A percentile compares a stretch with the other conserved stretches of the same genome.
Conservation (phyloP, 768 basidiomycete species). For the Suillus variegatus region DNA sequence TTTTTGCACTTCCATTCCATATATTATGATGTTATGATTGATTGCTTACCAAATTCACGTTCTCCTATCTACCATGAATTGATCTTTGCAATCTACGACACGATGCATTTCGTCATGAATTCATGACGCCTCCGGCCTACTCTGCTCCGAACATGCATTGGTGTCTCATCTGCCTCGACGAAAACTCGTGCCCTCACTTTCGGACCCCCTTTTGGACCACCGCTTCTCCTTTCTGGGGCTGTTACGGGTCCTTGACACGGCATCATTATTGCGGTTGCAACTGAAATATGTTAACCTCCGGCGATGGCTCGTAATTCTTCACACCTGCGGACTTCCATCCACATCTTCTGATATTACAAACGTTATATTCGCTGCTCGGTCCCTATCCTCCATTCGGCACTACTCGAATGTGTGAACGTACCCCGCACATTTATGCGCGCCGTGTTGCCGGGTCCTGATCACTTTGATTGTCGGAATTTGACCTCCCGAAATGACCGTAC, state of each 20-base stretch:
- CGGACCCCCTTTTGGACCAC: not conserved
- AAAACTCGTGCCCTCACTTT: constrained; percentile 4
- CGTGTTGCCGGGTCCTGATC: constrained; percentile 8
- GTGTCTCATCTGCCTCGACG: constrained; percentile 8
- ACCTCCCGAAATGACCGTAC: constrained; percentile 13
- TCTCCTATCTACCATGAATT: constrained; percentile 13
- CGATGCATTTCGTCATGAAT: constrained; percentile 18
- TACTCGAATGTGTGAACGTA: not conserved
- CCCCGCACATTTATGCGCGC: constrained; percentile 9
- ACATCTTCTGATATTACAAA: not conserved
- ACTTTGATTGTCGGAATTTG: constrained; percentile 15
- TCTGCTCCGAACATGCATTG: constrained; percentile 20
- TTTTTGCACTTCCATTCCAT: constrained; percentile 10
- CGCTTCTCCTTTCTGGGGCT: constrained; percentile 3
- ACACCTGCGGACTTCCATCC: constrained; percentile 1
- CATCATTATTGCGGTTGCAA: constrained; percentile 23
- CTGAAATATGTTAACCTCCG: constrained; percentile 27
- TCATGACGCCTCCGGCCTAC: constrained; percentile 17
- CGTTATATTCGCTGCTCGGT: not conserved
- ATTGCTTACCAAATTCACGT: constrained; percentile 23
- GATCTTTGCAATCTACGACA: constrained; percentile 15
- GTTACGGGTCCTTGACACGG: constrained; percentile 1
- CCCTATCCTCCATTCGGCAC: not conserved
- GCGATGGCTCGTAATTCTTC: constrained; percentile 8
- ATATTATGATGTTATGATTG: not conserved